These are phyloP conservation scores for Magnusiomyces fungicola DNA, from an alignment of 1,139 yeast species.

Conservation along the genomic window DNA sequence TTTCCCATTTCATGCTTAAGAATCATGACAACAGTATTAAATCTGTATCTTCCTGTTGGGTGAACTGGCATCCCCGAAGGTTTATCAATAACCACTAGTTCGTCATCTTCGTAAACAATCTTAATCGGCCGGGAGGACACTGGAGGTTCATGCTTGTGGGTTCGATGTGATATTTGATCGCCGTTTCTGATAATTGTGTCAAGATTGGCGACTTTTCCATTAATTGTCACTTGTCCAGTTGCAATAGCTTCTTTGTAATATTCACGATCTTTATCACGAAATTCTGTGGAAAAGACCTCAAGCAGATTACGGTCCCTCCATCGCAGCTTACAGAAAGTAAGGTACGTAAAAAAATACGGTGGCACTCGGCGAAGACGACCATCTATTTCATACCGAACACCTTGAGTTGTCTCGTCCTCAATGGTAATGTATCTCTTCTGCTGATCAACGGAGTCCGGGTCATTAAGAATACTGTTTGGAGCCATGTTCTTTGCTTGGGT, in stretches of 20 bases:
- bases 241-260: constrained; percentile 54
- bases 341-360: constrained; percentile 83
- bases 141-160: constrained; percentile 89
- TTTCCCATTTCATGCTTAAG: constrained; percentile 59
- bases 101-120: constrained; percentile 73
- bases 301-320: constrained; percentile 84
- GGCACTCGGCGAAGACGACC: constrained; percentile 55
- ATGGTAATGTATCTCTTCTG: constrained; percentile 20
- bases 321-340: constrained; percentile 83
- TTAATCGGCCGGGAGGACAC: constrained; percentile 65
- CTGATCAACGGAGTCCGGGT: not conserved
- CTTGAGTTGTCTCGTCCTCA: constrained; percentile 31
- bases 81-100: constrained; percentile 78
- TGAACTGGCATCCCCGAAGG: constrained; percentile 96
- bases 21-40: constrained; percentile 79
- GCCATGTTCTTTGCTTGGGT: constrained; percentile 18
- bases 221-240: constrained; percentile 66
- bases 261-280: constrained; percentile 66
- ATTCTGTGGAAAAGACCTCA: constrained; percentile 78
- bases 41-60: constrained; percentile 89
- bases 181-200: constrained; percentile 73
- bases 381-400: constrained; percentile 34
- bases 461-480: constrained; percentile 12
- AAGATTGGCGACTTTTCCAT: constrained; percentile 53
- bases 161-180: constrained; percentile 71